Evolutionary conservation across 2,329 filamentous ascomycete species (phyloP), one percentile per base, ranked within the genome.

Genomic region (Keithomyces neogunnii): DNA sequence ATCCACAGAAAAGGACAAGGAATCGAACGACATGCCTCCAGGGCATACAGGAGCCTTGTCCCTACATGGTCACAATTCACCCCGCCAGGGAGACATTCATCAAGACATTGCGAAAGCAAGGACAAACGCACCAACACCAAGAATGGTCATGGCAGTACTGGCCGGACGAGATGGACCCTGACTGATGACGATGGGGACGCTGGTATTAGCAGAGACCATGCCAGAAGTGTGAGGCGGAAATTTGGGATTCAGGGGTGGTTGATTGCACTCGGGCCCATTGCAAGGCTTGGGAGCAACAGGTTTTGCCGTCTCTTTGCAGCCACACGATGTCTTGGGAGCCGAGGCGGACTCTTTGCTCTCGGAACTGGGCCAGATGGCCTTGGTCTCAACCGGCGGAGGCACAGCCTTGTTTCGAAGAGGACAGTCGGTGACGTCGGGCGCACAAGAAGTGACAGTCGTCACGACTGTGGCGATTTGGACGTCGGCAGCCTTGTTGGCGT

Each of bases 181-280:
- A 35, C 54, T 59, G 39, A 55, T 39, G 9, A 51, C 42, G n/a
- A 52, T 48, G 1, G 53, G 43, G 9, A 13, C 35, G 28, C 51
- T 50, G 19, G 54, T 51, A 26, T 40, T 45, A 26, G 33, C 38
- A 2, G 47, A 29, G n/a, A 30, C 29, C 19, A 45, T 33, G n/a
- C 28, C 43, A 3, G 47, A 33, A 30, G 45, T 29, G 35, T 29
- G 3, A 32, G 35, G 13, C 29, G 38, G 38, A 1, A 30, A 35
- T 30, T 28, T 30, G 3, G 26, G 5, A 10, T 11, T 44, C 28
- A 1, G 26, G 7, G 33, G 33, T 33, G 19, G 19, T 28, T 47
- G 29, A 29, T 13, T 47, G 47, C 47, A 49, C 13, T 42, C 38
- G 10, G 38, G 5, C 11, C 35, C 47, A 9, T 3, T 3, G 28